Base-by-base conservation (phyloP, 169 alveolate species). In the Eimeria maxima region DNA sequence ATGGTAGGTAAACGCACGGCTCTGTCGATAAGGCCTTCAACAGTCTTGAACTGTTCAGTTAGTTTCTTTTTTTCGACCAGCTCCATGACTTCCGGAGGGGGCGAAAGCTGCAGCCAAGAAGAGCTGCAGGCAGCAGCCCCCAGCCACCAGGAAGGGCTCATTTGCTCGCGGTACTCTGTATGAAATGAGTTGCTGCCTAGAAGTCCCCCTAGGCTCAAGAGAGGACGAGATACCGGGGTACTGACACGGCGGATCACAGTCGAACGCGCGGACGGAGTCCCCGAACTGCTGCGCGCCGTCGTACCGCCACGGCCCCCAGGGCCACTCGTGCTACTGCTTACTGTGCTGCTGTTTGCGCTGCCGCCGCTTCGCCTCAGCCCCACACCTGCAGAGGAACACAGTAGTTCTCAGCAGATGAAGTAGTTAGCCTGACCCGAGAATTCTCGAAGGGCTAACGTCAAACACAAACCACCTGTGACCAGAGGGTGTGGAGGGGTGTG, bases 141-240 rank as follows among this genome's bases (percentile, higher is more conserved):
- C 29, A 65, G 24, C 96, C 96, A 93, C 96, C 96, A 93, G 50
- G 93, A 44, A 45, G 96, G 93, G 63, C 96, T 93, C 93, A 93
- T 81, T 45, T 78, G 83, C 65, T 93, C 96, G 24, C 96, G 91
- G 86, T 80, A 93, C 74, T 93, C 96, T 53, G 96, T 87, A 55
- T 87, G 94, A 60, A 87, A 87, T 42, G 94, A 63, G 22, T 55
- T 83, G 67, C 53, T 87, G 29, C 83, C 83, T 29, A 87, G 47
- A 4, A 87, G 60, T 42, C 94, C 94, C 55, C 91, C 91, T 18
- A 83, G 71, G 81, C 65, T 87, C 63, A 65, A 45, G 13, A 60
- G 81, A 44, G 94, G 94, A 18, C 94, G 94, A 22, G 94, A 63
- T 24, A 63, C 69, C 20, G 94, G 83, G 2, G 94, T 87, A 45